Evolutionary conservation across 2,329 filamentous ascomycete genomes (phyloP).

Genomic region (Nigrospora oryzae): DNA sequence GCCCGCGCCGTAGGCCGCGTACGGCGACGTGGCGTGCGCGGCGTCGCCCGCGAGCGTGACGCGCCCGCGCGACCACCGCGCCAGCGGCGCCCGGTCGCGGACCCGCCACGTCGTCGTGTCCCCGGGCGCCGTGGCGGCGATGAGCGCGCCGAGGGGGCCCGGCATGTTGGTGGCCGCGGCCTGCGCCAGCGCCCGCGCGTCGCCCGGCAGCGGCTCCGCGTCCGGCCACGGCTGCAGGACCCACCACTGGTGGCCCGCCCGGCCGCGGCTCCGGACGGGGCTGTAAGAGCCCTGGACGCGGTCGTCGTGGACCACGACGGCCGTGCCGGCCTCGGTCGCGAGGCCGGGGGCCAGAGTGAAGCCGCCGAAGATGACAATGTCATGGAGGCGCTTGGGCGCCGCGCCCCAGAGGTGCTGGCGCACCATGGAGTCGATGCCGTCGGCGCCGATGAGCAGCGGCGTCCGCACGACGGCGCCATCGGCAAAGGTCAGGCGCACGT

Average conservation of each 20-base stretch:
- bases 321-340: constrained; percentile 24
- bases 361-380: constrained; percentile 27
- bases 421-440: constrained; percentile 42
- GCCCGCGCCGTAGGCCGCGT: no score
- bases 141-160: constrained; percentile 27
- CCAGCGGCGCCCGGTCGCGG: constrained; percentile 27
- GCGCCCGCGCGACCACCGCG: constrained; percentile 24
- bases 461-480: constrained; percentile 34
- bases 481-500: constrained; percentile 27
- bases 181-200: no score
- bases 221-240: no score
- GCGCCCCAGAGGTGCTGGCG: constrained; percentile 34
- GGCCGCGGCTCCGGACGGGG: constrained; percentile 23
- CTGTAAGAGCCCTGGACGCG: constrained; percentile 29
- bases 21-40: constrained; percentile 19
- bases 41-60: constrained; percentile 30
- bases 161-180: no score
- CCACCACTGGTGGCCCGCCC: constrained; percentile 32
- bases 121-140: constrained; percentile 26
- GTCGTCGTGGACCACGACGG: constrained; percentile 18
- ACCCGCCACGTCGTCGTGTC: constrained; percentile 32
- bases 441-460: constrained; percentile 41
- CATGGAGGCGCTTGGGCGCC: constrained; percentile 32
- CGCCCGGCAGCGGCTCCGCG: no score
- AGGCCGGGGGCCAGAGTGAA: constrained; percentile 34